A percentile compares a stretch with the other conserved stretches of the same genome.
Evolutionary conservation across 2,329 filamentous ascomycete genomes (phyloP).

Genomic region (Cucurbitaria berberidis): DNA sequence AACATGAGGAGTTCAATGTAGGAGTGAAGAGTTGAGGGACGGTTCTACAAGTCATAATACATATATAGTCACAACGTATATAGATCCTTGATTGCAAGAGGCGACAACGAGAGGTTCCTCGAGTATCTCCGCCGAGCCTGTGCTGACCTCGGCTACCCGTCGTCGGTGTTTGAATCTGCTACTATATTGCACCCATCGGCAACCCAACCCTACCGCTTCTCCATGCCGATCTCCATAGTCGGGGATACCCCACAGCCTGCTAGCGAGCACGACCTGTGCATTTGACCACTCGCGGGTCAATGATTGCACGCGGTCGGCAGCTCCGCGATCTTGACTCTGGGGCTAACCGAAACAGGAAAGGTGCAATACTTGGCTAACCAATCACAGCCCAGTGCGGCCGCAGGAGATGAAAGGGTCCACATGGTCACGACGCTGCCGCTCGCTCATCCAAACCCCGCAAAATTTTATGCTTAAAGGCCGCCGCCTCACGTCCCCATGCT

Average conservation of each 20-base stretch:
- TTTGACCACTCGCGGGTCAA: too few relatives aligned
- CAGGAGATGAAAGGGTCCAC: conserved; percentile 22
- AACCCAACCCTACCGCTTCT: too few relatives aligned
- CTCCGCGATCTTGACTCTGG: not conserved
- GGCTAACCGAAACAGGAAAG: conserved; percentile 20
- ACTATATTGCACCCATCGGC: too few relatives aligned
- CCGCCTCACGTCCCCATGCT: conserved; percentile 19
- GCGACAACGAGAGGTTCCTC: too few relatives aligned
- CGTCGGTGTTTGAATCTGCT: too few relatives aligned
- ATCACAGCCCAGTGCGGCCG: conserved; percentile 9
- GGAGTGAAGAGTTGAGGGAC: not conserved
- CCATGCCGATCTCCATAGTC: too few relatives aligned
- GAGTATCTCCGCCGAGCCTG: too few relatives aligned
- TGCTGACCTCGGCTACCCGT: too few relatives aligned
- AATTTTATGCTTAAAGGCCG: conserved; percentile 29
- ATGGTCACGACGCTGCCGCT: too few relatives aligned
- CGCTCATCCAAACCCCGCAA: conserved; percentile 28
- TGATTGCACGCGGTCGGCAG: not conserved
- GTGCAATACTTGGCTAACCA: conserved; percentile 14
- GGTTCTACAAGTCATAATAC: not conserved
- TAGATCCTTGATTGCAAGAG: not conserved
- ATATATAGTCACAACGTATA: not conserved
- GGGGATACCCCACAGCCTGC: too few relatives aligned
- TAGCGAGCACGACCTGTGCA: too few relatives aligned
- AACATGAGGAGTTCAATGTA: not conserved